These are phyloP conservation scores for Massospora cicadina DNA, from an alignment of 371 early-diverging fungal genomes.

Conservation along the genomic window DNA sequence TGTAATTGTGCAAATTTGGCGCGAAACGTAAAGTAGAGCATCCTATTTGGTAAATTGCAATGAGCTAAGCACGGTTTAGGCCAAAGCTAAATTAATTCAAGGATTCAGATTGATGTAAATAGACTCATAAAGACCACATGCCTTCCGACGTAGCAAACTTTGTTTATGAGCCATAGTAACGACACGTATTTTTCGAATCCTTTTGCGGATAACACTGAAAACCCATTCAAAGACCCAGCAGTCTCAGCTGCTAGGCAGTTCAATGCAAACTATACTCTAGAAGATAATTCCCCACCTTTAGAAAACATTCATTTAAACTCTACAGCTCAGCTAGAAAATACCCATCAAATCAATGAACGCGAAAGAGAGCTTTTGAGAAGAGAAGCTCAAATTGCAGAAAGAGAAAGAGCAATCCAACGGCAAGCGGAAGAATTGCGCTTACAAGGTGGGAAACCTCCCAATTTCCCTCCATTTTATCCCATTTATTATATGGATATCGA, in stretches of 20 bases:
- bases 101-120: no score
- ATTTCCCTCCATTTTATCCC: constrained; percentile 71
- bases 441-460: constrained; percentile 40
- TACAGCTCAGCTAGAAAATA: neutral
- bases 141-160: no score
- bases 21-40: no score
- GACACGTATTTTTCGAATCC: constrained; percentile 3
- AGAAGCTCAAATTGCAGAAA: constrained; percentile 18
- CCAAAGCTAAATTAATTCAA: no score
- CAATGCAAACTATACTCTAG: neutral
- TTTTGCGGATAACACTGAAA: constrained; percentile 3
- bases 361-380: constrained; percentile 17
- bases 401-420: constrained; percentile 17
- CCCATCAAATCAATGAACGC: neutral
- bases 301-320: neutral
- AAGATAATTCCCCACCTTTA: neutral
- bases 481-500: constrained; percentile 62
- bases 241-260: neutral
- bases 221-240: constrained; percentile 6
- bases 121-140: no score
- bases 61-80: no score
- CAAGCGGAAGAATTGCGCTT: constrained; percentile 19
- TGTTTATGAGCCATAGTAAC: neutral
- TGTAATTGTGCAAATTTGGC: no score
- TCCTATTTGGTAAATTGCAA: no score